Evolutionary conservation across 306 rosid species (phyloP).

Genomic region (Gastrolobium villosum): DNA sequence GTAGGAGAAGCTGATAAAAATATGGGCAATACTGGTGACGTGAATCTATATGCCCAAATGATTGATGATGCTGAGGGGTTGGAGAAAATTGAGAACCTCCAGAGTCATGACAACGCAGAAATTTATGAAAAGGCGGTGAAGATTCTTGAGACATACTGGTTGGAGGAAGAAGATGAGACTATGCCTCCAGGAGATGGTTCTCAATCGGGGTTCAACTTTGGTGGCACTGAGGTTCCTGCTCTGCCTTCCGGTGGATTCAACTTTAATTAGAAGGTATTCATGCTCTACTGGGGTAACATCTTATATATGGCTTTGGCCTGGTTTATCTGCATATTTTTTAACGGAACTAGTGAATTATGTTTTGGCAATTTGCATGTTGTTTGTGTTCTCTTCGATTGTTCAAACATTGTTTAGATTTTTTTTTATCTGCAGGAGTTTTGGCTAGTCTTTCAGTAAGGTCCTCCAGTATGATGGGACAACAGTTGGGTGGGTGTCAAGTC

Average conservation of each 20-base stretch:
- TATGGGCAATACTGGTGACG: conserved; percentile 65
- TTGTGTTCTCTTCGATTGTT: conserved; percentile 9
- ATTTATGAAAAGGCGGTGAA: conserved; percentile 96
- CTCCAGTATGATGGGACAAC: conserved; percentile 40
- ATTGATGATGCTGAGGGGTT: conserved; percentile 96
- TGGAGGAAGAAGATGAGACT: conserved; percentile 96
- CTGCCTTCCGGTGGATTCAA: conserved; percentile 95
- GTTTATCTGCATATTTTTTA: not conserved
- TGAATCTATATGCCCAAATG: conserved; percentile 79
- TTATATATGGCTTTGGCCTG: conserved; percentile 36
- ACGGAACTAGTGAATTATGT: not conserved
- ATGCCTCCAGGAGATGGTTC: conserved; percentile 91
- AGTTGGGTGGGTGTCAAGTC: conserved; percentile 56
- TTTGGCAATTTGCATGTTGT: conserved; percentile 32
- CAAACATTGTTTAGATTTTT: not conserved
- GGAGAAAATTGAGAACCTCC: conserved; percentile 92
- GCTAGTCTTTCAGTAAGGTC: conserved; percentile 41
- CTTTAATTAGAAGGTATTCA: conserved; percentile 74
- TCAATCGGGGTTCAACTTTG: conserved; percentile 80
- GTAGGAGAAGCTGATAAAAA: conserved; percentile 94
- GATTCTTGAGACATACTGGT: conserved; percentile 95
- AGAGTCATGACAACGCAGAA: conserved; percentile 94
- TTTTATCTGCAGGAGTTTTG: conserved; percentile 55
- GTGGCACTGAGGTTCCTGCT: conserved; percentile 61
- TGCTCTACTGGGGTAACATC: conserved; percentile 33